Conservation (phyloP, 495 filamentous ascomycete species). For the Staphylotrichum tortipilum region DNA sequence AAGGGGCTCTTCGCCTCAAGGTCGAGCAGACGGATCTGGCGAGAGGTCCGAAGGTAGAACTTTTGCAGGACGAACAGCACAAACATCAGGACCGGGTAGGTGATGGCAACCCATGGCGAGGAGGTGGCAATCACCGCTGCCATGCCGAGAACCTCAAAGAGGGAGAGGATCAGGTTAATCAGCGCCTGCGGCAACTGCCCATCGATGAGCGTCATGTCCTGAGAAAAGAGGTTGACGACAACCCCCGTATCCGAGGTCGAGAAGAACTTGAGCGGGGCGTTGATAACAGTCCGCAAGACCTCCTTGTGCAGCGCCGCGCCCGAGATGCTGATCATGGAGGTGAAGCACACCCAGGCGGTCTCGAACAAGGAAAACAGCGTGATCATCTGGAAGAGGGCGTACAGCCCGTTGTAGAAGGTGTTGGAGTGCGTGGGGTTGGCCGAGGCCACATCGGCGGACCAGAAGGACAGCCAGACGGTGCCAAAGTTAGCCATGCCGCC, state of each 20-base stretch:
- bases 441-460: conserved; percentile 15
- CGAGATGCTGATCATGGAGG: conserved; percentile 9
- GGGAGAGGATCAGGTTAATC: conserved; percentile 6
- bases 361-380: conserved; percentile 10
- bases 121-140: conserved; percentile 23
- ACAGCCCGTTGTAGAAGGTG: conserved; percentile 17
- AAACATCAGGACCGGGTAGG: conserved; percentile 22
- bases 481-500: conserved; percentile 16
- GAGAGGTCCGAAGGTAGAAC: conserved; percentile 48
- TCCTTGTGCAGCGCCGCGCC: conserved; percentile 16
- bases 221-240: conserved; percentile 30
- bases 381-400: conserved; percentile 17
- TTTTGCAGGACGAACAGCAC: conserved; percentile 40
- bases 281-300: conserved; percentile 16
- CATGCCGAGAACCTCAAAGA: conserved; percentile 16
- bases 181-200: conserved; percentile 16
- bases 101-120: conserved; percentile 20
- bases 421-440: conserved; percentile 13
- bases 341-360: conserved; percentile 9
- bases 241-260: conserved; percentile 18
- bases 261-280: conserved; percentile 21
- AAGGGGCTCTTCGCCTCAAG: conserved; percentile 30
- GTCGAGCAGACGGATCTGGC: conserved; percentile 50
- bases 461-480: conserved; percentile 22
- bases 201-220: conserved; percentile 29